Evolutionary conservation across 176 grass and related monocot genomes (phyloP), one percentile per base, ranked within the genome.

Genomic region (Oryza coarctata): DNA sequence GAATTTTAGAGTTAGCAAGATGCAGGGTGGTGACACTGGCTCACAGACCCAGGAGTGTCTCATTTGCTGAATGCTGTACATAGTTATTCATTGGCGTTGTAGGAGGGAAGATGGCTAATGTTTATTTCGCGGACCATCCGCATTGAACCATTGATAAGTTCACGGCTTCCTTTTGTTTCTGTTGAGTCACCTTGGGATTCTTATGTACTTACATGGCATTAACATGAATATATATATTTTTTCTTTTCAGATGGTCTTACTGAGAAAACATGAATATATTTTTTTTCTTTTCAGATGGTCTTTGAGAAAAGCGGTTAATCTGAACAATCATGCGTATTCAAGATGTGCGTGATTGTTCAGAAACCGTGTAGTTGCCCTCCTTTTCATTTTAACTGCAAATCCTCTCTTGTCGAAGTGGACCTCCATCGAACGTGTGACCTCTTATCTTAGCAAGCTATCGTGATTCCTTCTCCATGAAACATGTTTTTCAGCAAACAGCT

Each of bases 1-100:
- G 1, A 47, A 22, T 90, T 90, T 83, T 85, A 77, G 61, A 86
- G 83, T 74, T 74, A 65, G 74, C 74, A 86, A 1, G 32, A 61
- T 50, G 50, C 68, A 63, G 66, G 44, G 49, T 63, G 74, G 32
- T 89, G 76, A 76, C 75, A 31, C 36, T 77, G 80, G 34, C 76
- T 70, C 9, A 70, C 22, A 30, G 23, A 74, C 40, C 25, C 7
- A 2, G 64, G 60, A 32, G 25, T 34, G 78, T 47, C 14, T 72
- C 40, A 47, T 44, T 18, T 20, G 60, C 80, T 30, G 66, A 81
- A 65, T 72, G 73, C 30, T 84, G 90, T 84, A 84, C 76, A 89
- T 92, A 87, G 84, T 49, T 80, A 32, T 84, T 52, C 43, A 15
- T 70, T 17, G 12, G 5, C 1, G 7, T 3, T 73, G 52, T 52